Conservation (phyloP, 345 rosid genomes). For the Murraya koenigii region DNA sequence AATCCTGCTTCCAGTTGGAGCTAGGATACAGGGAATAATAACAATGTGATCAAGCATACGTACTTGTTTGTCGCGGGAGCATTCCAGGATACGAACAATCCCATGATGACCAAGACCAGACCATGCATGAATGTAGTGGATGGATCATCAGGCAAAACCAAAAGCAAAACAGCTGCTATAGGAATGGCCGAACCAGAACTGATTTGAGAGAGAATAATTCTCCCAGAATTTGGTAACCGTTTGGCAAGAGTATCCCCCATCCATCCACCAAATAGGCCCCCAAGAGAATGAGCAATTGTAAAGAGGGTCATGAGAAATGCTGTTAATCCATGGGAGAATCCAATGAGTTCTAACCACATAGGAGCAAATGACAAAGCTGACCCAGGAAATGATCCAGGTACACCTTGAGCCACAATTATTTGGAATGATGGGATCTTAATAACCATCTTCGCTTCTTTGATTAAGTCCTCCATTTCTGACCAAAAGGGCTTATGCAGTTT, state of each 20-base stretch:
- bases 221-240: slow-evolving; percentile 49
- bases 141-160: slow-evolving; percentile 56
- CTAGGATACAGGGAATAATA: too few relatives aligned
- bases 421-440: slow-evolving; percentile 61
- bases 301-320: slow-evolving; percentile 47
- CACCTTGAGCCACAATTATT: slow-evolving; percentile 68
- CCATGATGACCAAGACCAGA: slow-evolving; percentile 52
- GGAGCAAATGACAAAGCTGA: slow-evolving; percentile 62
- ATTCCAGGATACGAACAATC: slow-evolving; percentile 58
- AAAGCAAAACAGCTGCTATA: slow-evolving; percentile 56
- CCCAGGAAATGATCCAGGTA: slow-evolving; percentile 61
- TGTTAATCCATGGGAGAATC: slow-evolving; percentile 55
- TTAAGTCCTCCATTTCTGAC: slow-evolving; percentile 37
- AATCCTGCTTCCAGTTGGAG: too few relatives aligned
- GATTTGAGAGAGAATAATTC: slow-evolving; percentile 56
- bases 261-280: slow-evolving; percentile 52
- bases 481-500: slow-evolving; percentile 29
- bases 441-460: slow-evolving; percentile 49
- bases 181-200: slow-evolving; percentile 62
- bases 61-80: slow-evolving; percentile 66
- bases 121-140: slow-evolving; percentile 53
- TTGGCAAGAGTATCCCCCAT: slow-evolving; percentile 59
- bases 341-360: slow-evolving; percentile 68
- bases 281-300: slow-evolving; percentile 36
- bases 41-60: neutral